A percentile compares a stretch with the other conserved stretches of the same genome.
Conservation (phyloP, 1,139 yeast species). For the Kluyveromyces sp. region DNA sequence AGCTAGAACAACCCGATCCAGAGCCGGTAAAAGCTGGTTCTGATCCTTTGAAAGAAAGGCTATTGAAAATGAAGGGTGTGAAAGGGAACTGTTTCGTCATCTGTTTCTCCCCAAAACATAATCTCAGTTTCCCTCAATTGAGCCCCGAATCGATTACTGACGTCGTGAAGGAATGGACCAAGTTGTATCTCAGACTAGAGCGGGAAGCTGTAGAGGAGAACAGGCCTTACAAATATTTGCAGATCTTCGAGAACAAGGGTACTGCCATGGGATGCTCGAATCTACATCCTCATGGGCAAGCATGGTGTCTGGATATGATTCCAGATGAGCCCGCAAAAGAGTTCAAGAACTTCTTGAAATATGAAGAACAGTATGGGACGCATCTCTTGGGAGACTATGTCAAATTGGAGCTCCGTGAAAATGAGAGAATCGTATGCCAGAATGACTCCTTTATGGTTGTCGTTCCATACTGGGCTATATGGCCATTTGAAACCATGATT, state of each 20-base stretch:
- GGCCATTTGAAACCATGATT: slow-evolving; percentile 74
- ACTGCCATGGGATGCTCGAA: slow-evolving; percentile 79
- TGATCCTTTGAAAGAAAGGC: slow-evolving; percentile 34
- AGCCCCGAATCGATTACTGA: slow-evolving; percentile 35
- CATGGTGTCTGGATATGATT: slow-evolving; percentile 63
- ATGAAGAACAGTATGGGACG: slow-evolving; percentile 39
- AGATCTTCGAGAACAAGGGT: slow-evolving; percentile 74
- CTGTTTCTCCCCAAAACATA: slow-evolving; percentile 70
- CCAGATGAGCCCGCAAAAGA: slow-evolving; percentile 68
- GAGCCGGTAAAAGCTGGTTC: slow-evolving; percentile 9
- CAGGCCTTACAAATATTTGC: slow-evolving; percentile 53
- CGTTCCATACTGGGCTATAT: slow-evolving; percentile 77
- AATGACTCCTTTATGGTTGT: slow-evolving; percentile 64
- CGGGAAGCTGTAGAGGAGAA: slow-evolving; percentile 35
- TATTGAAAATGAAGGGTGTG: slow-evolving; percentile 54
- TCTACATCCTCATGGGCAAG: slow-evolving; percentile 78
- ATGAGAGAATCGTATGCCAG: slow-evolving; percentile 47
- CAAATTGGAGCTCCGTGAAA: slow-evolving; percentile 46
- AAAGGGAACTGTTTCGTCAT: slow-evolving; percentile 66
- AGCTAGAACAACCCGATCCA: slow-evolving; percentile 48
- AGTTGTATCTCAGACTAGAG: slow-evolving; percentile 40
- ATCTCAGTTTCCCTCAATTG: slow-evolving; percentile 63
- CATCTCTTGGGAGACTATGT: slow-evolving; percentile 63
- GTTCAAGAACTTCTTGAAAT: slow-evolving; percentile 44
- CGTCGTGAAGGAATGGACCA: slow-evolving; percentile 57